Evolutionary conservation across 108 stramenopile genomes (phyloP), one percentile per base, ranked within the genome.

Genomic region (Fragilaria crotonensis): DNA sequence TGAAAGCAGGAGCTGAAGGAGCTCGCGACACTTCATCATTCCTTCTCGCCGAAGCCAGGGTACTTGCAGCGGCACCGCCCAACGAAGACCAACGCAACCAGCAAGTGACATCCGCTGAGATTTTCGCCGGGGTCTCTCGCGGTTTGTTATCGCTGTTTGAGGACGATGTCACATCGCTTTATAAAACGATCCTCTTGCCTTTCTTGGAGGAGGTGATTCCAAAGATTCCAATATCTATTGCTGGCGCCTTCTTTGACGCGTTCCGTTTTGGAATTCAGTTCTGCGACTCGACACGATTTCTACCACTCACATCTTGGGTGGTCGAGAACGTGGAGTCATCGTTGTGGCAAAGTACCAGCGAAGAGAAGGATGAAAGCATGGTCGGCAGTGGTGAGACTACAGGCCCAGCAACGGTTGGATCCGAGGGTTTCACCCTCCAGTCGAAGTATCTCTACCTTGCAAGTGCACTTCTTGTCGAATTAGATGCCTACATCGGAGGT

Each of bases 61-160:
- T 82, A 47, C 63, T 95, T 60, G 83, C 84, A 27, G 48, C 74
- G 33, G 64, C 88, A 23, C 88, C 82, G 31, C 93, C 93, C 26
- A 85, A 69, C 31, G 93, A 95, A 77, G 93, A 95, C 55, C 93
- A 95, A 63, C 70, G 79, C 1, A 91, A 91, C 62, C 75, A 85
- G 47, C 88, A 87, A 46, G 66, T 70, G 30, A 86, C 89, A 25
- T 72, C 90, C 1, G 89, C 89, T 2, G 93, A 95, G 64, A 84
- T 95, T 30, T 91, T 88, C 57, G 84, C 79, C 21, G 93, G 89
- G 7, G 75, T 95, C 9, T 60, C 63, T 44, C 52, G 80, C 25
- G 87, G 77, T 3, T 56, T 88, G 48, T 48, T 71, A 22, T 61
- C 57, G 30, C 54, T 63, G 30, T 54, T 83, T 20, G 52, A 64